Conservation (phyloP, 768 basidiomycete genomes). For the Lactarius psammicola region DNA sequence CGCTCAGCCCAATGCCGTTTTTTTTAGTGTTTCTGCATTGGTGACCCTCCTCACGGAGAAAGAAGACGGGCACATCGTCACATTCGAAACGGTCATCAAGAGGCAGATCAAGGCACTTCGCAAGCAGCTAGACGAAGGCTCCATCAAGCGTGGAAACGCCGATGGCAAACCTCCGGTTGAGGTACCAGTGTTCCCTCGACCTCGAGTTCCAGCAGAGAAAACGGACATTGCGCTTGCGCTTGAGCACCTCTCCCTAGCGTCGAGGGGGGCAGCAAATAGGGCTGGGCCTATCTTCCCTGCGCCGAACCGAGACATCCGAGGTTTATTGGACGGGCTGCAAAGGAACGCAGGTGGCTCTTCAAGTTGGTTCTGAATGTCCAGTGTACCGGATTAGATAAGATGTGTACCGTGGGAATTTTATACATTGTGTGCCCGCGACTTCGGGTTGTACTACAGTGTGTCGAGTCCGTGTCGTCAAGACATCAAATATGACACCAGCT, state of each 20-base stretch:
- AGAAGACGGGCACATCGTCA: slow-evolving; percentile 44
- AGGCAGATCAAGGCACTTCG: slow-evolving; percentile 59
- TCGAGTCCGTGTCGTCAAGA: background rate
- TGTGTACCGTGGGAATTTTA: background rate
- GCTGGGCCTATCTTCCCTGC: slow-evolving; percentile 6
- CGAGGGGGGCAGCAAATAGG: background rate
- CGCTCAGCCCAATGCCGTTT: background rate
- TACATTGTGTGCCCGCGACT: background rate
- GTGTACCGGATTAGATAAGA: background rate
- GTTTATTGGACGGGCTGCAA: background rate
- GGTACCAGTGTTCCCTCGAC: background rate
- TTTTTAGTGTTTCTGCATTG: slow-evolving; percentile 65
- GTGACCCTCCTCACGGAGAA: slow-evolving; percentile 55
- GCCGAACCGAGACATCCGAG: slow-evolving; percentile 10
- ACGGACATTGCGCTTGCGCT: slow-evolving; percentile 7
- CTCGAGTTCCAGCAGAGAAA: background rate
- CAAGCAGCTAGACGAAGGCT: slow-evolving; percentile 59
- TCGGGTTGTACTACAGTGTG: background rate
- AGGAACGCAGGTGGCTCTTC: background rate
- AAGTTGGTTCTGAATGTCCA: background rate
- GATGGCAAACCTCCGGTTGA: background rate
- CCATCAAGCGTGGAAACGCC: slow-evolving; percentile 2
- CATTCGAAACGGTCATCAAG: slow-evolving; percentile 54
- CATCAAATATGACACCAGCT: slow-evolving; percentile 24
- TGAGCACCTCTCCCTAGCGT: slow-evolving; percentile 7